Percentiles rank a stretch among this genome's conserved stretches.
Conservation (phyloP, 2,329 filamentous ascomycete species). For the Phaeosphaeria sp. region DNA sequence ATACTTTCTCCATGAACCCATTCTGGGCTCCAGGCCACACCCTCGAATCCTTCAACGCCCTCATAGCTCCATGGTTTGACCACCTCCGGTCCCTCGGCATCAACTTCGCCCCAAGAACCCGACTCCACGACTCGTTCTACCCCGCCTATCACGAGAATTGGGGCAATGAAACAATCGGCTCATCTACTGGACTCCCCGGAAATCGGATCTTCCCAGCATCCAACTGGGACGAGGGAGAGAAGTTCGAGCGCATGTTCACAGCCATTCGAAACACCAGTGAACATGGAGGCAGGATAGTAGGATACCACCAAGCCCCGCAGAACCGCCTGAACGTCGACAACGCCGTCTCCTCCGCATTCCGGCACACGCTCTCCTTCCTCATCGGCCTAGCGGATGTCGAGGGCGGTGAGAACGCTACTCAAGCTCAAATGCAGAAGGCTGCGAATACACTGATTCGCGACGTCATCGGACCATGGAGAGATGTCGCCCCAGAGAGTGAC, state of each 20-base stretch:
- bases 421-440: conserved; percentile 8
- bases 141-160: conserved; percentile 26
- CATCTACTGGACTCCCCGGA: conserved; percentile 6
- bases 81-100: conserved; percentile 18
- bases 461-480: conserved; percentile 18
- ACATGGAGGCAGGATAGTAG: conserved; percentile 8
- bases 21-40: conserved; percentile 24
- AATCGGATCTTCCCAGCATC: conserved; percentile 17
- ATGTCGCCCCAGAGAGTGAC: conserved; percentile 21
- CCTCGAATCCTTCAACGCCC: conserved; percentile 12
- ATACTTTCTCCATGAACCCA: conserved; percentile 22
- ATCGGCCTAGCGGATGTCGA: conserved; percentile 10
- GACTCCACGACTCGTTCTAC: conserved; percentile 20
- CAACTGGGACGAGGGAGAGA: conserved; percentile 10
- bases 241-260: conserved; percentile 15
- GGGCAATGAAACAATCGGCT: conserved; percentile 42
- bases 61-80: conserved; percentile 18
- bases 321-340: conserved; percentile 22
- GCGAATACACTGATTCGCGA: conserved; percentile 6
- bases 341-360: conserved; percentile 22
- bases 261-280: conserved; percentile 17
- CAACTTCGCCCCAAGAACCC: conserved; percentile 20
- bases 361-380: conserved; percentile 15
- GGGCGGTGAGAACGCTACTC: conserved; percentile 6
- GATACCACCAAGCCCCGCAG: conserved; percentile 17